Base-by-base conservation (phyloP, 176 grass and related monocot species). In the Phyllostachys edulis region DNA sequence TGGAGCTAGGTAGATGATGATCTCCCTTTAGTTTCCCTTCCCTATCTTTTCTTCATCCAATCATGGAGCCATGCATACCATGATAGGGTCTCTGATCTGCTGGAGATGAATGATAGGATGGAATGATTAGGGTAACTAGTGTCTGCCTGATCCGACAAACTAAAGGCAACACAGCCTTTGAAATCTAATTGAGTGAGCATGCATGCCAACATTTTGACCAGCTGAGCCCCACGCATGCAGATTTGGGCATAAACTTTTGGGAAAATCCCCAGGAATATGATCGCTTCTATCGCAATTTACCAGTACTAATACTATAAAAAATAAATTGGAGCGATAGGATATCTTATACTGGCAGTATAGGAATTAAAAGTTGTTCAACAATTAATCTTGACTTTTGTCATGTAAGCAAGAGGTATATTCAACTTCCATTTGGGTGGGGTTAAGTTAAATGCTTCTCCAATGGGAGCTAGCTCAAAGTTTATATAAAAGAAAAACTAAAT, bases 131-230 rank as follows among this genome's bases (percentile, higher is more conserved):
- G 11, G 44, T 23, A 57, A 65, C 11, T 23, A 29, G 57, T 12
- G 24, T 55, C 59, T 26, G 5, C 60, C 34, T 40, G 46, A 86
- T 86, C 59, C 77, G 46, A 74, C 59, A 49, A 80, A 64, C 13
- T 80, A 74, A 86, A 86, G 85, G 77, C 47, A 56, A 27, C 59
- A 73, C 45, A 29, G 8, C 17, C 69, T 45, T 46, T 67, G 38
- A 80, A 80, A 36, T 34, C 77, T 74, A 75, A 69, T 72, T 45
- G 40, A 67, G 63, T 67, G 85, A 63, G 23, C 77, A 73, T 39
- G 56, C 68, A 73, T 57, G 77, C 37, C 37, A 29, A 50, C 23
- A 36, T 75, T 67, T 75, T 87, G 77, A 75, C 60, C 85, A 65
- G 59, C 23, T 3, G 10, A 41, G 6, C 20, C 62, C 63, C 63